A percentile compares a stretch with the other conserved stretches of the same genome.
These are phyloP conservation scores for Scheffersomyces illinoinensis DNA, from an alignment of 1,139 yeast species.

Conservation along the genomic window DNA sequence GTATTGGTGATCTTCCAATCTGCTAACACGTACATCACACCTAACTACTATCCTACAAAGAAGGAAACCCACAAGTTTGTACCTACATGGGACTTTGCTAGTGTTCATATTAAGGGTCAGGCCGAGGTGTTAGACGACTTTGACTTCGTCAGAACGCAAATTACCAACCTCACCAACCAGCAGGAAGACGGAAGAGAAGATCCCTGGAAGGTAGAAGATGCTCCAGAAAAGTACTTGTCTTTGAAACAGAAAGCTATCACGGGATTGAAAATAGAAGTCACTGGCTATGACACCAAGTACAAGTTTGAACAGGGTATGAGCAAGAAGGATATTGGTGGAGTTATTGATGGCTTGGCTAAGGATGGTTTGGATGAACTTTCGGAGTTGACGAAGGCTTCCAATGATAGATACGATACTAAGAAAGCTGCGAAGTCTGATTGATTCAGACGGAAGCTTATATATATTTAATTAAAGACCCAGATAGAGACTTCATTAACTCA, in stretches of 20 bases:
- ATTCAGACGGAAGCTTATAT: not conserved
- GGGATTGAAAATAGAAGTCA: conserved; percentile 58
- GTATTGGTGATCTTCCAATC: conserved; percentile 59
- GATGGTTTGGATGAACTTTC: conserved; percentile 19
- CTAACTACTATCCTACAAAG: conserved; percentile 62
- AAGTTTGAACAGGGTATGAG: conserved; percentile 60
- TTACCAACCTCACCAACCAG: conserved; percentile 47
- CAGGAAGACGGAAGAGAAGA: conserved; percentile 42
- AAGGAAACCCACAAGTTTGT: conserved; percentile 61
- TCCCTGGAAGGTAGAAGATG: conserved; percentile 60
- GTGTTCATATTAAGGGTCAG: conserved; percentile 60
- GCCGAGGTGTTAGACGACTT: conserved; percentile 49
- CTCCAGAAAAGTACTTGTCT: conserved; percentile 53
- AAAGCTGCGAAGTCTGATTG: conserved; percentile 2
- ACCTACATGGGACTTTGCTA: conserved; percentile 73
- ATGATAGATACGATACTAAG: conserved; percentile 7
- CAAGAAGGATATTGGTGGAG: conserved; percentile 51
- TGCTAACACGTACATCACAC: conserved; percentile 56
- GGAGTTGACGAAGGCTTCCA: conserved; percentile 9
- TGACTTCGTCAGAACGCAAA: conserved; percentile 48
- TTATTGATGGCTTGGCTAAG: conserved; percentile 44
- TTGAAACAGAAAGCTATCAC: conserved; percentile 54
- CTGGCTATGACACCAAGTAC: conserved; percentile 54
- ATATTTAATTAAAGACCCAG: not conserved
- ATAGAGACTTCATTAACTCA: not conserved